Base-by-base conservation (phyloP, 805 yeast genomes). In the Sugiyamaella chiloensis region DNA sequence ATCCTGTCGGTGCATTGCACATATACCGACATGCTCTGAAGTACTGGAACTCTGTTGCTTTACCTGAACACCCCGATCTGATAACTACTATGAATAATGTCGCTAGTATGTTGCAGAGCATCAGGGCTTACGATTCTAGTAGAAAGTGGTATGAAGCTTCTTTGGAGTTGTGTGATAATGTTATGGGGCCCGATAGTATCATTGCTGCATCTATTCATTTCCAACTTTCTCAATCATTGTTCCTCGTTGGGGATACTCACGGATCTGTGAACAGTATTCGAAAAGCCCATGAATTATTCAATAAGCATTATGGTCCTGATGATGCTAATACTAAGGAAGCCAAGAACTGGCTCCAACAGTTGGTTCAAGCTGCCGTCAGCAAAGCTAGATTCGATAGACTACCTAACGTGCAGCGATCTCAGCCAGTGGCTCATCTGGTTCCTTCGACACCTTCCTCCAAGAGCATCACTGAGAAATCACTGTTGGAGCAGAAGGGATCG, bases 301-400 rank as follows among this genome's bases (percentile, higher is more conserved):
- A 70, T 48, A 66, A 65, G 35, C 70, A 75, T 29, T 71, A 82
- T 31, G 96, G 96, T 24, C 76, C 80, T 20, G 82, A 81, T 44
- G 85, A 87, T 61, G 69, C 68, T 30, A 71, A 78, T 48, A 80
- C 96, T 20, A 76, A 73, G 51, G 91, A 88, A 60, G 76, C 86
- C 35, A 73, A 75, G 53, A 77, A 73, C 50, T 84, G 89, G 79
- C 76, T 76, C 34, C 71, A 73, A 36, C 81, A 80, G 58, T 71
- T 89, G 51, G 71, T 68, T 7, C 68, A 68, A 46, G 76, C 74
- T 58, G 68, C 78, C 31, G 74, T 72, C 12, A 69, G 70, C 46
- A 64, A 72, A 46, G 75, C 74, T 17, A 69, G 69, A 47, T 71
- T 73, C 52, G 74, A 50, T 56, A 60, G 40, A 23, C 42, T 24